Base-by-base conservation (phyloP, 202 grass and related monocot species). In the Elaeis oleifera region DNA sequence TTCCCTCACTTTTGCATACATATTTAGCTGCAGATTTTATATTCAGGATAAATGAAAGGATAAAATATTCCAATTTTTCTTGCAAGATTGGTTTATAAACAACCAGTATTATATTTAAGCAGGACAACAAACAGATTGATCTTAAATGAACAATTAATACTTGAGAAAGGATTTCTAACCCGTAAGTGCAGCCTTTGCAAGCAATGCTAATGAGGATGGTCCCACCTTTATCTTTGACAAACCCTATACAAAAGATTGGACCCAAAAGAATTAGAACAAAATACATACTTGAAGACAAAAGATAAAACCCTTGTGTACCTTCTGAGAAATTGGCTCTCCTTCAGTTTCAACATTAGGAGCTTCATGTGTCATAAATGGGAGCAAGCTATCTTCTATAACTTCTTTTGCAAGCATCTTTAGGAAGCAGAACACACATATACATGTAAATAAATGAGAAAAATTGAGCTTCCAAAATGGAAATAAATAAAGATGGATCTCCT, bases 381-480 rank as follows among this genome's bases (percentile, higher is more conserved):
- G 87, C 62, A 96, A 72, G 61, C 52, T 88, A 75, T 96, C 92
- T 75, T 96, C 84, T 51, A 96, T 50, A 54, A 91, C 85, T 77
- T 87, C 84, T 84, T 82, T 96, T 53, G 92, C 79, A 81, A 96
- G 92, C 92, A 96, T 96, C 92, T 96, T 74, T 19, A 50, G 52
- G 51, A 1, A 64, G 36, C n/a, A 44, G 22, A 72, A 53, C 39
- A 72, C 73, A 61, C 18, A 61, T 52, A 67, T 60, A 73, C 54
- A 59, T 32, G 36, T 65, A 53, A 26, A 57, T 1, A 62, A 70
- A 19, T 58, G 29, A 59, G 50, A 61, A 71, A 58, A 55, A 5
- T n/a, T 27, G 27, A 27, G 49, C 23, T 27, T 29, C 1, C 18
- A 44, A 44, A 44, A 44, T 44, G 36, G 9, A 13, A 13, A 13